Conservation (phyloP, 495 filamentous ascomycete genomes). For the Trichoderma asperelloides region DNA sequence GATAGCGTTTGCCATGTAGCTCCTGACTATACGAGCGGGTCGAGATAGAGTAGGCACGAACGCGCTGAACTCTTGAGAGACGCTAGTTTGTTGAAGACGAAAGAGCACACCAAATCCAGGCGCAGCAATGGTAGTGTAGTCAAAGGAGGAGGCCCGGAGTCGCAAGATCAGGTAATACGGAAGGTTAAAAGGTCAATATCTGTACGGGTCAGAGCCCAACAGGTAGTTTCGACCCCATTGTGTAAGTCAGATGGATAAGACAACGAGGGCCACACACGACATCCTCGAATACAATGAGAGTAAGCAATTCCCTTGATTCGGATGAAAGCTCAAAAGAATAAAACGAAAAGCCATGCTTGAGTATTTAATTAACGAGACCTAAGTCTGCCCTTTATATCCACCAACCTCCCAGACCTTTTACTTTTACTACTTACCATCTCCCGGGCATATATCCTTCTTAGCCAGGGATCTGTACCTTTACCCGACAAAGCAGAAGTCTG, state of each 20-base stretch:
- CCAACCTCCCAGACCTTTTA: neutral
- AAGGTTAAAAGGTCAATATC: no score
- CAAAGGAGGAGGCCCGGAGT: no score
- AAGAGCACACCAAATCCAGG: no score
- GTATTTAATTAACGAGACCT: neutral
- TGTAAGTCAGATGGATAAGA: neutral
- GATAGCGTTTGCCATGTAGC: neutral
- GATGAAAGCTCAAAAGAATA: neutral
- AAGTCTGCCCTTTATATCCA: neutral
- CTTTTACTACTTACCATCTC: neutral
- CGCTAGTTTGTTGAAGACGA: no score
- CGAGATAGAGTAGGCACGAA: no score
- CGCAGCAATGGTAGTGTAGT: no score
- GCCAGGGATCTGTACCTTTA: constrained; percentile 15
- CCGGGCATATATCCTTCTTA: no score
- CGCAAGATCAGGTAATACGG: no score
- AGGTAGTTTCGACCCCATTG: neutral
- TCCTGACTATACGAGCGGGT: neutral
- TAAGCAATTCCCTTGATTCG: neutral
- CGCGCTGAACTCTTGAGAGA: no score
- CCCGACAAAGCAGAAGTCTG: constrained; percentile 46
- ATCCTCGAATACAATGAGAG: neutral
- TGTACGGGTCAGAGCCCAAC: neutral
- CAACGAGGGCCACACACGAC: neutral
- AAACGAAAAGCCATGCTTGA: neutral